Conservation (phyloP, 345 rosid species). For the Cardamine chenopodiifolia region DNA sequence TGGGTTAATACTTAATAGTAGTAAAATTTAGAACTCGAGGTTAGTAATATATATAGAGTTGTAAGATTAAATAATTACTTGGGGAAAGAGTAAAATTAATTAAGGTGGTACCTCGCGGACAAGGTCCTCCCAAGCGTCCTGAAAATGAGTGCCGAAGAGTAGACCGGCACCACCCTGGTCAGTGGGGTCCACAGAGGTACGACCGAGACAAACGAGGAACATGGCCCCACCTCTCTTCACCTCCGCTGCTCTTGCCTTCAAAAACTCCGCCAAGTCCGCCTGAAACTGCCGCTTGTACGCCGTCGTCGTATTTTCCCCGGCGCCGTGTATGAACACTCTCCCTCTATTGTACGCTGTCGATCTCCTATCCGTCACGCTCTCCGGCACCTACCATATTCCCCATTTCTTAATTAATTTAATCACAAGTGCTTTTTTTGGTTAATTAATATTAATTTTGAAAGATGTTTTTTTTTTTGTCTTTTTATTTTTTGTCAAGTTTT, state of each 20-base stretch:
- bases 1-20: not conserved
- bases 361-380: slow-evolving; percentile 68
- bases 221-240: slow-evolving; percentile 85
- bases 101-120: slow-evolving; percentile 72
- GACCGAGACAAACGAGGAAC: slow-evolving; percentile 90
- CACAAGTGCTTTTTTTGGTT: not conserved
- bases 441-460: no score
- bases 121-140: slow-evolving; percentile 98
- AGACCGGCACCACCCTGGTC: slow-evolving; percentile 98
- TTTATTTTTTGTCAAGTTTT: not conserved
- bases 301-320: slow-evolving; percentile 53
- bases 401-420: not conserved
- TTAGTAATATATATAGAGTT: not conserved
- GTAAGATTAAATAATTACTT: not conserved
- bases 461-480: not conserved
- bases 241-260: slow-evolving; percentile 72
- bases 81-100: not conserved
- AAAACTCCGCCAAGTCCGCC: slow-evolving; percentile 70
- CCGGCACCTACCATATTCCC: slow-evolving; percentile 64
- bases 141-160: slow-evolving; percentile 96
- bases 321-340: slow-evolving; percentile 81
- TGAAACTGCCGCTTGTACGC: slow-evolving; percentile 83
- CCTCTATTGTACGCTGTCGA: slow-evolving; percentile 76
- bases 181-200: slow-evolving; percentile 80
- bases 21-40: slow-evolving; percentile 1